Evolutionary conservation across 78 protist species (phyloP), one percentile per base, ranked within the genome.

Genomic region (Dictyostelium citrinum): DNA sequence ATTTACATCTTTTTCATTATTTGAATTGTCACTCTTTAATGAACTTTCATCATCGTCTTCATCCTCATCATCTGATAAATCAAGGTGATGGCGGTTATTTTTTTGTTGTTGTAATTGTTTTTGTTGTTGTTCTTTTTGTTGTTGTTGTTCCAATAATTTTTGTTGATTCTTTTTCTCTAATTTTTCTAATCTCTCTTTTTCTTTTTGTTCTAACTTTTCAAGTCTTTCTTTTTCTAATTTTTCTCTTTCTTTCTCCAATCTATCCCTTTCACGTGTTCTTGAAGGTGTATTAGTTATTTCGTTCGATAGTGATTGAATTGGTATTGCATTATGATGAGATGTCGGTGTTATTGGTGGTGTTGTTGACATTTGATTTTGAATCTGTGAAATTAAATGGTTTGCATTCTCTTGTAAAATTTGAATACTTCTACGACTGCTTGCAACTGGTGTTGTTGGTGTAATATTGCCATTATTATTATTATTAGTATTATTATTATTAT

Each of bases 321-420:
- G 71, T 24, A 24, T 24, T 22, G 27, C 35, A 61, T 61, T 61
- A 24, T 61, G 31, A 61, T 64, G 72, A 11, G 72, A 29, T 64
- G 72, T 64, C 17, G 64, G 64, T 6, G 64, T 55, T 20, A 55
- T 55, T 5, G 64, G 64, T 20, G 64, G 64, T 5, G 64, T 55
- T 49, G 60, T 49, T 55, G 27, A 55, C 64, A 55, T 20, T 55
- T 20, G 64, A 55, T 55, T 16, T 20, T 55, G 24, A 64, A 64
- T 64, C 27, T 64, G 72, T 27, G 72, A 64, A 11, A 64, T 64
- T 64, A 64, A 64, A 27, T 64, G 31, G 27, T 64, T 64, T 64
- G 72, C 72, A 64, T 64, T 64, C 5, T 64, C 72, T 64, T 64
- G 72, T 64, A 64, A 64, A 64, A 24, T 64, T 64, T 64, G 72